Conservation (phyloP, 179 eudicot species). For the Monotropa hypopitys region DNA sequence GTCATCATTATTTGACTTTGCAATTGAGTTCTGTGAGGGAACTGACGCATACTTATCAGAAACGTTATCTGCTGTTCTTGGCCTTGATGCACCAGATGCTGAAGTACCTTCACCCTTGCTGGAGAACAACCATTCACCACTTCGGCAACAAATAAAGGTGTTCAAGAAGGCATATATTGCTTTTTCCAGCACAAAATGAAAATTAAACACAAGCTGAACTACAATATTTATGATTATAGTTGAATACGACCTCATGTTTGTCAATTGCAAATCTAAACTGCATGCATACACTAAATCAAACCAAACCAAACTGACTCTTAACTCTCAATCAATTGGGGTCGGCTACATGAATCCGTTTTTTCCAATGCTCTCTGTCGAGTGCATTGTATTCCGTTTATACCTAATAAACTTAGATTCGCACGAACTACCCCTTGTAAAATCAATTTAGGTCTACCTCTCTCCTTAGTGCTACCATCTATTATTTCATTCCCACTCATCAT, state of each 20-base stretch:
- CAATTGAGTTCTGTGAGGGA: slow-evolving; percentile 33
- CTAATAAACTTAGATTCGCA: too few relatives aligned
- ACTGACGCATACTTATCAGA: slow-evolving; percentile 29
- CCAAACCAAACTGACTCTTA: too few relatives aligned
- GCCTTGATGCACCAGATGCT: slow-evolving; percentile 30
- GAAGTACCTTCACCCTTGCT: slow-evolving; percentile 42
- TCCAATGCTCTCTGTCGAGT: too few relatives aligned
- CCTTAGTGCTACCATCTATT: too few relatives aligned
- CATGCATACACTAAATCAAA: neutral
- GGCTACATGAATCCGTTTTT: too few relatives aligned
- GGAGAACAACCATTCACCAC: slow-evolving; percentile 21
- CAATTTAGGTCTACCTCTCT: too few relatives aligned
- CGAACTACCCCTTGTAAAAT: too few relatives aligned
- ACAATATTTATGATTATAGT: neutral
- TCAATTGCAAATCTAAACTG: neutral
- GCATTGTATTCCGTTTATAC: too few relatives aligned
- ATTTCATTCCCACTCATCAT: too few relatives aligned
- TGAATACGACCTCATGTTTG: neutral
- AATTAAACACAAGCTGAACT: too few relatives aligned
- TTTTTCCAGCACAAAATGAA: neutral
- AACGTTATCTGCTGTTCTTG: slow-evolving; percentile 19
- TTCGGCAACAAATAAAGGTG: slow-evolving; percentile 3
- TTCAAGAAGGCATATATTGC: neutral
- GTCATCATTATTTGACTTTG: slow-evolving; percentile 35
- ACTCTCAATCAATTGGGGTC: too few relatives aligned